phyloP scores from a whole-genome alignment of 805 yeast species.

The Teunomyces funiuensis region DNA sequence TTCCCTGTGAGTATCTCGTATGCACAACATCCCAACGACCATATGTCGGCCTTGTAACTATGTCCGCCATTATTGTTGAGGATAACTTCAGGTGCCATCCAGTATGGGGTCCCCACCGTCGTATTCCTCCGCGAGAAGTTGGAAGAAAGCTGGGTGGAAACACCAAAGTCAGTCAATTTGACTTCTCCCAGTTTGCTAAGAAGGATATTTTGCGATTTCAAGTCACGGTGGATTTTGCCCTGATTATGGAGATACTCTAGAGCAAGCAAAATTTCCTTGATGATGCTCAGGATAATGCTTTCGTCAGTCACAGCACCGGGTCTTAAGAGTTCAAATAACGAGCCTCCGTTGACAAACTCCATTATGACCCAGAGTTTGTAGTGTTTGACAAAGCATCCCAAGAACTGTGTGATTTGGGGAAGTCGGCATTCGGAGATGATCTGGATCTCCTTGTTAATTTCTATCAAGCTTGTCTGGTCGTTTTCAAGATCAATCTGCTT shows the following conservation, averaged over 20 bases:
- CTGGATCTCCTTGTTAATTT: conserved; percentile 70
- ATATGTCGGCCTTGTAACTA: conserved; percentile 62
- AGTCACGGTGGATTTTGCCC: conserved; percentile 71
- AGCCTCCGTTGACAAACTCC: conserved; percentile 82
- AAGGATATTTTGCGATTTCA: conserved; percentile 43
- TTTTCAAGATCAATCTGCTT: conserved; percentile 72
- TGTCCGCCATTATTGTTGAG: conserved; percentile 58
- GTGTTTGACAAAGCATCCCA: conserved; percentile 70
- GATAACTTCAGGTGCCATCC: conserved; percentile 67
- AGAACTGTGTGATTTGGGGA: conserved; percentile 61
- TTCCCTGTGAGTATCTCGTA: conserved; percentile 70
- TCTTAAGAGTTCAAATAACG: conserved; percentile 61
- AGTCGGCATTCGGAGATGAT: conserved; percentile 66
- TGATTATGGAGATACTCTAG: conserved; percentile 63
- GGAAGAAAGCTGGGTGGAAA: conserved; percentile 42
- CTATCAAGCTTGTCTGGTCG: conserved; percentile 61
- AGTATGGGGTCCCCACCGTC: conserved; percentile 58
- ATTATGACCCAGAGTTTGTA: conserved; percentile 75
- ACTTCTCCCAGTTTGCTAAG: conserved; percentile 38
- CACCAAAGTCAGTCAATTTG: conserved; percentile 48
- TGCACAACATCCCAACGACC: conserved; percentile 81
- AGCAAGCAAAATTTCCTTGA: conserved; percentile 58
- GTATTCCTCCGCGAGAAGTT: conserved; percentile 45
- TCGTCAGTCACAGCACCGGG: conserved; percentile 61
- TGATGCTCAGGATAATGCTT: conserved; percentile 48